Conservation (phyloP, 441 rosid genomes). For the Rhodomyrtus psidioides region DNA sequence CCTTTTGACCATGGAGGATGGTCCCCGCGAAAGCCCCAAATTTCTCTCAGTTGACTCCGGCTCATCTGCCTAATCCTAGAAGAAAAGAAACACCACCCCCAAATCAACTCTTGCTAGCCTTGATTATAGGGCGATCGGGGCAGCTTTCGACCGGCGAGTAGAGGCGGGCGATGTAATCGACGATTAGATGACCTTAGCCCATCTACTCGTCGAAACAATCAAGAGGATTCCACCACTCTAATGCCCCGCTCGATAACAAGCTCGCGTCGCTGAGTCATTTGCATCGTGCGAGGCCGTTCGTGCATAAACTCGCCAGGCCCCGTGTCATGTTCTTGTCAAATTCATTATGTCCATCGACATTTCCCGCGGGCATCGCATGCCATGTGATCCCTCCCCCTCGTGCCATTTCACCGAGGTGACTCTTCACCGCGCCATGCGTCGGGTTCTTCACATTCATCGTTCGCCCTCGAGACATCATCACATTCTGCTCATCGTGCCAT, state of each 20-base stretch:
- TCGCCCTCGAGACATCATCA: neutral
- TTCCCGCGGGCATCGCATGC: neutral
- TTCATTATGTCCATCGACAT: neutral
- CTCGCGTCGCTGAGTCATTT: neutral
- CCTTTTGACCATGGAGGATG: neutral
- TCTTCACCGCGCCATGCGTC: too few relatives aligned
- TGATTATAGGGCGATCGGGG: neutral
- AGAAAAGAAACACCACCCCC: neutral
- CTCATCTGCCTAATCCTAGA: neutral
- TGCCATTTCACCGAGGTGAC: neutral
- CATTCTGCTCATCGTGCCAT: neutral
- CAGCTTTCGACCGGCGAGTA: neutral
- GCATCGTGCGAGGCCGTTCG: neutral
- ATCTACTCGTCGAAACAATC: neutral
- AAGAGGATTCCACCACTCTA: neutral
- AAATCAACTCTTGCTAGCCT: neutral
- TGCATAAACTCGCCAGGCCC: neutral
- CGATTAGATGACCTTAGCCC: neutral
- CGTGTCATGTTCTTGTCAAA: neutral
- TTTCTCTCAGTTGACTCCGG: neutral
- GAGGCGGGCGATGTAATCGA: neutral
- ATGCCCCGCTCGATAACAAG: neutral
- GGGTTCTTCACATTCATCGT: too few relatives aligned
- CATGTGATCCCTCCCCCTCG: neutral
- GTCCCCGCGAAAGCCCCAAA: neutral